Base-by-base conservation (phyloP, 1,284 basidiomycete genomes). In the Cystobasidium slooffiae region DNA sequence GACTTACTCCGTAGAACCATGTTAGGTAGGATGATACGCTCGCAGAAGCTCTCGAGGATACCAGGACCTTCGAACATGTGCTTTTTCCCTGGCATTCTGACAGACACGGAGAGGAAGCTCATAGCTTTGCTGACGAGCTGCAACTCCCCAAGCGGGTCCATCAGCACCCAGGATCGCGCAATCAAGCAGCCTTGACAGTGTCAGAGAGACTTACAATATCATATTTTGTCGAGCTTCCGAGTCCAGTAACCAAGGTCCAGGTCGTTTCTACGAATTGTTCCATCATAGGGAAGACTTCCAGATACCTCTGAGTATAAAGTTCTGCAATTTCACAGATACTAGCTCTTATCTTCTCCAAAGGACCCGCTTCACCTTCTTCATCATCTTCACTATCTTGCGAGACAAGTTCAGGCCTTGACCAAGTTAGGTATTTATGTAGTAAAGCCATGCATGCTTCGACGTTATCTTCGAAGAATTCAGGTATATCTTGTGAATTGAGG, bases 1-100 rank as follows among this genome's bases (percentile, higher is more conserved):
- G 22, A 80, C 84, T 77, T 67, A 87, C 86, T 85, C 76, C 95
- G 87, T 46, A 98, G 86, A 18, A 87, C 85, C 77, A 98, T 93
- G 80, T 97, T 98, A 39, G 96, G 95, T 41, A 99, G 86, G 39
- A 98, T 90, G 77, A 99, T 94, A 69, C 93, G 91, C 80, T 93
- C 89, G 49, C 93, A 89, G 75, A 98, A 89, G 18, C 89, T 88
- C 16, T 89, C 88, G 77, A 98, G 90, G 1, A 92, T 95, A 6
- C 91, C 89, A 6, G 82, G 82, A 3, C 86, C 85, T 49, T 85
- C 83, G 52, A 94, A 89, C 79, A 87, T 84, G 6, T 83, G 74
- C 84, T 88, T 83, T 75, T 94, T 92, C 52, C 78, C 81, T 20
- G 82, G 81, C 82, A 84, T 83, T 22, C 80, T 78, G 78, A 98